Evolutionary conservation across 192 early-diverging fungal genomes (phyloP), one percentile per base, ranked within the genome.

Genomic region (Blastocladiella britannica): DNA sequence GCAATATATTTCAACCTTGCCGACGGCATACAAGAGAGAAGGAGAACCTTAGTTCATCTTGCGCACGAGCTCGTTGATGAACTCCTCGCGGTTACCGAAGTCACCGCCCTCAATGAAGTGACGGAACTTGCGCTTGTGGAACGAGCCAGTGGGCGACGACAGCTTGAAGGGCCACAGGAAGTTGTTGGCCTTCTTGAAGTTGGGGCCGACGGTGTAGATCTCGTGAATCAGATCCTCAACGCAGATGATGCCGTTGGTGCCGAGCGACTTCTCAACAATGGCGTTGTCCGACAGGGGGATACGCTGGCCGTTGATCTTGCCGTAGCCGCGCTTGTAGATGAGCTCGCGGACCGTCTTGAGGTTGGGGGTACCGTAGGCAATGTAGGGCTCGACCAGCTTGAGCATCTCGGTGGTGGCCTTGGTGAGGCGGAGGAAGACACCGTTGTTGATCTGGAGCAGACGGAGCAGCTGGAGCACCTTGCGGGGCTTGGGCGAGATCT

Each of bases 131-230:
- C 91, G 89, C 58, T 77, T 76, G 66, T 77, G 74, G 84, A 80
- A 96, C 60, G 90, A 90, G 67, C 93, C 93, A 62, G 78, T 96
- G 64, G 94, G 93, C 85, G 93, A 94, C 62, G 88, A 91, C 63
- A 98, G 80, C 77, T 89, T 88, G 82, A 98, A 94, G 61, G 94
- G 84, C 94, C 94, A 98, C 70, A 98, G 78, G 83, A 98, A 98
- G 81, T 85, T 88, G 79, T 87, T 89, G 73, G 85, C 94, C 65
- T 82, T 76, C 82, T 91, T 91, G 82, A 93, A 93, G 86, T 94
- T 77, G 63, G 91, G 89, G 52, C 92, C 92, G 65, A 93, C 90
- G 52, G 92, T 98, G 83, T 74, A 84, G 74, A 98, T 92, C 78
- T 96, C 92, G 82, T 98, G 90, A 62, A 98, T 82, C 51, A 98